Conservation (phyloP, 2,329 filamentous ascomycete species). For the Hypomyces perniciosus region DNA sequence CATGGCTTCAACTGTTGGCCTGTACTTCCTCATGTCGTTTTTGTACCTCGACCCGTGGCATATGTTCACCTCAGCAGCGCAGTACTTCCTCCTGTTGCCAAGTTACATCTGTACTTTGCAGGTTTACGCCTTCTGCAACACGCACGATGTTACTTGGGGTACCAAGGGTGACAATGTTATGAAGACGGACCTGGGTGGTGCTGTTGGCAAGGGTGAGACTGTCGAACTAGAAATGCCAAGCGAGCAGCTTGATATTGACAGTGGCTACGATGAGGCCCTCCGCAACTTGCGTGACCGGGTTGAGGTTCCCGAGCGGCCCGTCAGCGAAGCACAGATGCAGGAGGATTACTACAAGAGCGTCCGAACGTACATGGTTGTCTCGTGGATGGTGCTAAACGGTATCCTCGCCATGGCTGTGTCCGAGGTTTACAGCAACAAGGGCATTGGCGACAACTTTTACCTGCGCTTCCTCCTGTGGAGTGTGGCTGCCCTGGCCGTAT, state of each 20-base stretch:
- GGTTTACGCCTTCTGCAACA: slow-evolving; percentile 98
- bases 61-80: slow-evolving; percentile 86
- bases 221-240: slow-evolving; percentile 97
- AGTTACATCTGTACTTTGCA: slow-evolving; percentile 95
- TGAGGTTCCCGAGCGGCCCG: slow-evolving; percentile 60
- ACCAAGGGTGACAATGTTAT: slow-evolving; percentile 98
- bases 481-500: slow-evolving; percentile 78
- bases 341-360: slow-evolving; percentile 99
- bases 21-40: slow-evolving; percentile 96
- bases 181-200: slow-evolving; percentile 84
- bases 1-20: slow-evolving; percentile 77
- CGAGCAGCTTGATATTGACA: slow-evolving; percentile 97
- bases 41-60: slow-evolving; percentile 98
- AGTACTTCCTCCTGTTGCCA: slow-evolving; percentile 90
- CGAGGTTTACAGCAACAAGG: slow-evolving; percentile 70
- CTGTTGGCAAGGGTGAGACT: slow-evolving; percentile 68
- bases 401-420: slow-evolving; percentile 89
- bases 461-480: slow-evolving; percentile 89
- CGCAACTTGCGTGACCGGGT: slow-evolving; percentile 91
- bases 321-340: slow-evolving; percentile 76
- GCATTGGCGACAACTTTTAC: slow-evolving; percentile 80
- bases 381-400: slow-evolving; percentile 89
- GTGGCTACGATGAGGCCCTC: slow-evolving; percentile 92
- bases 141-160: slow-evolving; percentile 97
- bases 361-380: slow-evolving; percentile 93